Base-by-base conservation (phyloP, 805 yeast genomes). In the Jamesozyma spencerorum region DNA sequence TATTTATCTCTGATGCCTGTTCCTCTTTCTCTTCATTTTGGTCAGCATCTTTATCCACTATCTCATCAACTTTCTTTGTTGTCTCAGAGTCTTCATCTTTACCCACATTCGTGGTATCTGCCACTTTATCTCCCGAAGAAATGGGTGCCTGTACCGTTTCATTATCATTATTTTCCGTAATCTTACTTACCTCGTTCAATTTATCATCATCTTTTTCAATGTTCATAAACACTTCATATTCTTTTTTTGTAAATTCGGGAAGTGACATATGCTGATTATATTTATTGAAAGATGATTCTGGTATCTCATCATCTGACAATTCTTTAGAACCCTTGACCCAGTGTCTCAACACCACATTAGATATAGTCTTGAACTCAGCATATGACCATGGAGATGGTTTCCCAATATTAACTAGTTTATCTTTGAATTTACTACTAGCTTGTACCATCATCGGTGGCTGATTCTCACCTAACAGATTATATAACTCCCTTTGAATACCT, bases 401-500 rank as follows among this genome's bases (percentile, higher is more conserved):
- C 15, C 73, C 69, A 33, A 65, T 65, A 50, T 76, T 68, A 43
- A 75, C 75, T 39, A 85, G 69, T 49, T 77, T 72, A 44, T 79
- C 85, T 47, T 80, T 81, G 54, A 79, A 79, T 47, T 76, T 64
- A 20, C 56, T 65, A n/a, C 64, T 61, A 2, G 53, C 48, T 38
- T 69, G 68, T n/a, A 72, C 73, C n/a, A 71, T 72, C 6, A 73
- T 75, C 0, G 97, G 88, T 1, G 98, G 96, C 2, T 94, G 78
- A 59, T 86, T 86, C 31, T 92, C 88, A 4, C 99, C 98, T 31
- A 92, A 67, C 39, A 94, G 70, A 48, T 82, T 83, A 61, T 82
- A 88, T 40, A 92, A 67, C 58, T 92, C 98, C 50, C 97, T 73
- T 47, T 85, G 88, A 76, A 90, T 82, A 19, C 95, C 95, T 2